phyloP scores from a whole-genome alignment of 148 eudicot genomes.

The Polygonum maritimum region DNA sequence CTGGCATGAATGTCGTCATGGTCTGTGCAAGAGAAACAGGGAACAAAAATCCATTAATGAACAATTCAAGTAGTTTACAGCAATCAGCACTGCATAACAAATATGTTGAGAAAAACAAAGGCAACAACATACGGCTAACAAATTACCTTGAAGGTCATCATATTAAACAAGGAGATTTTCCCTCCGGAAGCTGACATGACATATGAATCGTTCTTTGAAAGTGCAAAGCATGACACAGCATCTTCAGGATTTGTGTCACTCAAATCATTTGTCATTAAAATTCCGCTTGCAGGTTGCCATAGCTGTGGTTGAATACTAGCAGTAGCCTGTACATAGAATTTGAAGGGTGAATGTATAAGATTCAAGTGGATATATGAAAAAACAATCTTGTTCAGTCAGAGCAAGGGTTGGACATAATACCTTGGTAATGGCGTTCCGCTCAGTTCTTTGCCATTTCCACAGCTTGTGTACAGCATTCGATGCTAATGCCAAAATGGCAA shows the following conservation, averaged over 20 bases:
- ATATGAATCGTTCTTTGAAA: too few species aligned
- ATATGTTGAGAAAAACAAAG: too few species aligned
- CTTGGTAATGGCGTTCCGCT: constrained; percentile 52
- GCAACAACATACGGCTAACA: too few species aligned
- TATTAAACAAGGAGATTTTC: too few species aligned
- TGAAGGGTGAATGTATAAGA: neutral
- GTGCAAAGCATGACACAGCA: too few species aligned
- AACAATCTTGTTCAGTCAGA: neutral
- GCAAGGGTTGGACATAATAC: constrained; percentile 24
- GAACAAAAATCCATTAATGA: neutral
- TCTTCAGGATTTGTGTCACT: too few species aligned
- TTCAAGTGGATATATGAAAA: neutral
- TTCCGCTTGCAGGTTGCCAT: too few species aligned
- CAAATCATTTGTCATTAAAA: too few species aligned
- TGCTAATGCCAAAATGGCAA: constrained; percentile 66
- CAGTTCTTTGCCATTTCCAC: constrained; percentile 84
- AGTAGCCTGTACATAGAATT: constrained; percentile 40
- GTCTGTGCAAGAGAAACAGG: too few species aligned
- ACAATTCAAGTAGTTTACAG: neutral
- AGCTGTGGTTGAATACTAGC: constrained; percentile 57
- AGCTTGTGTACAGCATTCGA: constrained; percentile 78
- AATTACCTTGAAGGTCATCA: too few species aligned
- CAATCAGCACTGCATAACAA: neutral
- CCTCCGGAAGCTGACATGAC: too few species aligned
- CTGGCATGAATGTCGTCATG: too few species aligned